These are phyloP conservation scores for Maudiozyma turicensis DNA, from an alignment of 805 yeast genomes.

Conservation along the genomic window DNA sequence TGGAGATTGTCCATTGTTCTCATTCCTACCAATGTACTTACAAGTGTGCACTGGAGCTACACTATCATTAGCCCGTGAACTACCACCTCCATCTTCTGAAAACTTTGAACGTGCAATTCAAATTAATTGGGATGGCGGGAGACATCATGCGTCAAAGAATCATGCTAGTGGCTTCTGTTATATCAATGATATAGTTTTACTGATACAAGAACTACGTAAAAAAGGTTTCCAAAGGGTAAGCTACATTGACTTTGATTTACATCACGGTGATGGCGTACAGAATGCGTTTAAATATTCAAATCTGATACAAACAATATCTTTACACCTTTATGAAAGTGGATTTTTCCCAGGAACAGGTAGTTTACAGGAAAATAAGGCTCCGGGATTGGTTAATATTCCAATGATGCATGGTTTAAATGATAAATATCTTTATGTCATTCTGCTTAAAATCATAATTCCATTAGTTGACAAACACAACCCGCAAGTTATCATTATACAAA, in stretches of 20 bases:
- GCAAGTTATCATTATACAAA: constrained; percentile 49
- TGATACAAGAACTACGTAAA: constrained; percentile 42
- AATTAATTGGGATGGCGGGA: constrained; percentile 72
- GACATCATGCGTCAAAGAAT: constrained; percentile 54
- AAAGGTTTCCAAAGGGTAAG: constrained; percentile 36
- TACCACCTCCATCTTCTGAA: neutral
- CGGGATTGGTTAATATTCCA: constrained; percentile 45
- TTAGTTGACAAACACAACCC: constrained; percentile 34
- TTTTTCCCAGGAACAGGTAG: constrained; percentile 69
- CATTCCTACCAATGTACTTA: constrained; percentile 42
- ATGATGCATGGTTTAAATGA: constrained; percentile 48
- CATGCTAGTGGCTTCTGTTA: constrained; percentile 66
- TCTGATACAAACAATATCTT: constrained; percentile 49
- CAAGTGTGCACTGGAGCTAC: constrained; percentile 48
- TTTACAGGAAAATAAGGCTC: constrained; percentile 31
- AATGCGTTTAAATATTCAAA: constrained; percentile 48
- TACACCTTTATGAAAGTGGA: constrained; percentile 56
- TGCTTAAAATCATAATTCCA: constrained; percentile 36
- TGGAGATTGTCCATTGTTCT: constrained; percentile 59
- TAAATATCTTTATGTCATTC: constrained; percentile 29
- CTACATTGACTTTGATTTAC: constrained; percentile 65
- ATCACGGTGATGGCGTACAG: constrained; percentile 77
- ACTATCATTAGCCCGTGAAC: constrained; percentile 35
- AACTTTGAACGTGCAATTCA: constrained; percentile 30
- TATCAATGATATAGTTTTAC: constrained; percentile 56